phyloP scores from a whole-genome alignment of 1,284 basidiomycete species.

The Microbotryum lychnidis-dioicae region DNA sequence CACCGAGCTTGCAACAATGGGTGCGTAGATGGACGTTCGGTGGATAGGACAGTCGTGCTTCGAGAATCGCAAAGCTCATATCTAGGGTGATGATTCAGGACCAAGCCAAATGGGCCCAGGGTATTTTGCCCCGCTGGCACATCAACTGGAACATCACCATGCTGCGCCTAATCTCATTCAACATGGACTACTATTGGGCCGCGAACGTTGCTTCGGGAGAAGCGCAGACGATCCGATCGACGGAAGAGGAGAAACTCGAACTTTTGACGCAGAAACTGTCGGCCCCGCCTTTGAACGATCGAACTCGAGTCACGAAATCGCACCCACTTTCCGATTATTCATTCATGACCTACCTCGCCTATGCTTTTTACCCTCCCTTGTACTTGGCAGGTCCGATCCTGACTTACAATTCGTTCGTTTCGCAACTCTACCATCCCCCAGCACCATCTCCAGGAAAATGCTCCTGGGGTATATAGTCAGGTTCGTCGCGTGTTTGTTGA shows the following conservation, averaged over 20 bases:
- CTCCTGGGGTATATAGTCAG: conserved; percentile 56
- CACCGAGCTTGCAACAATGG: conserved; percentile 50
- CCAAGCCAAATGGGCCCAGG: conserved; percentile 41
- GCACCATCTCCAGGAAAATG: conserved; percentile 40
- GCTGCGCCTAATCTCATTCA: conserved; percentile 86
- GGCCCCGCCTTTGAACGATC: neutral
- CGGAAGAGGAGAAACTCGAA: conserved; percentile 30
- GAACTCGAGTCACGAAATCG: neutral
- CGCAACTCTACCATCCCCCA: conserved; percentile 51
- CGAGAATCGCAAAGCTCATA: neutral
- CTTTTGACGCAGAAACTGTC: conserved; percentile 32
- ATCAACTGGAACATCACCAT: conserved; percentile 95
- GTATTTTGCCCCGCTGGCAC: conserved; percentile 83
- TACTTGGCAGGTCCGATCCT: conserved; percentile 96
- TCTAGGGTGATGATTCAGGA: conserved; percentile 50
- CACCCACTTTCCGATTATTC: conserved; percentile 50
- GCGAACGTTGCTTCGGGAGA: conserved; percentile 37
- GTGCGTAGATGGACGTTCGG: conserved; percentile 41
- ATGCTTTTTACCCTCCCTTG: conserved; percentile 80
- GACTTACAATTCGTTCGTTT: conserved; percentile 88
- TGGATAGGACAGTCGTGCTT: neutral
- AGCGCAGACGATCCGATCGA: neutral
- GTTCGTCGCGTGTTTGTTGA: conserved; percentile 63
- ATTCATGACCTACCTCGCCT: conserved; percentile 58
- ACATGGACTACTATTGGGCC: conserved; percentile 86